Base-by-base conservation (phyloP, 2,329 filamentous ascomycete genomes). In the Intubia oerlemansii region DNA sequence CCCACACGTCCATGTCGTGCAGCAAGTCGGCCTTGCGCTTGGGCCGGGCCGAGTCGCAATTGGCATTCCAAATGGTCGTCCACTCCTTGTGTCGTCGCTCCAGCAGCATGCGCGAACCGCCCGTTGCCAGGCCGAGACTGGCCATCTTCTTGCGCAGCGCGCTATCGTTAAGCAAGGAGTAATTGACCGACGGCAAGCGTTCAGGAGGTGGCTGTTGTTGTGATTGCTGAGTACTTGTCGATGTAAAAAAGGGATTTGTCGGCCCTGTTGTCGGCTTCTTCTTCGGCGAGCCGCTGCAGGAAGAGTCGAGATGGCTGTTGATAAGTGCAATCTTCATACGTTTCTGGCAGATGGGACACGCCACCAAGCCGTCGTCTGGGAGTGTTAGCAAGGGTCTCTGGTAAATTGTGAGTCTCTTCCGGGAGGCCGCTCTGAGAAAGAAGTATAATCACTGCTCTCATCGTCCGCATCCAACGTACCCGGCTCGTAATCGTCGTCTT, bases 41-140 rank as follows among this genome's bases (percentile, higher is more conserved):
- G 0, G 81, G 81, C 2, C 57, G 56, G 20, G 64, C 65, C 3
- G 84, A 76, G 48, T 98, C 88, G 50, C 82, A 92, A 45, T 98
- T 98, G 9, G 90, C 79, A 47, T 98, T 98, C 76, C 81, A 93
- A 12, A 98, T 53, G 21, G 88, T 93, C 29, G 88, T 62, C 84
- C 84, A 98, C 49, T 98, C 88, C 15, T 67, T 79, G 43, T 95
- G 84, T 12, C 90, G 66, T 38, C 62, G 66, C 45, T 85, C 75
- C 30, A 95, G 56, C 2, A 84, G 57, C 25, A 61, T 54, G 25
- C 74, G 74, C 1, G 61, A 50, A 1, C 88, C 88, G 34, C 54
- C 58, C 8, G 59, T 63, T 0, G 80, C 73, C 32, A 95, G 71
- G 1, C 84, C 81, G 2, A 88, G 57, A 3, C 92, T 81, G 12